These are phyloP conservation scores for Globisporangium cederbergense DNA, from an alignment of 352 stramenopile species.

Conservation along the genomic window DNA sequence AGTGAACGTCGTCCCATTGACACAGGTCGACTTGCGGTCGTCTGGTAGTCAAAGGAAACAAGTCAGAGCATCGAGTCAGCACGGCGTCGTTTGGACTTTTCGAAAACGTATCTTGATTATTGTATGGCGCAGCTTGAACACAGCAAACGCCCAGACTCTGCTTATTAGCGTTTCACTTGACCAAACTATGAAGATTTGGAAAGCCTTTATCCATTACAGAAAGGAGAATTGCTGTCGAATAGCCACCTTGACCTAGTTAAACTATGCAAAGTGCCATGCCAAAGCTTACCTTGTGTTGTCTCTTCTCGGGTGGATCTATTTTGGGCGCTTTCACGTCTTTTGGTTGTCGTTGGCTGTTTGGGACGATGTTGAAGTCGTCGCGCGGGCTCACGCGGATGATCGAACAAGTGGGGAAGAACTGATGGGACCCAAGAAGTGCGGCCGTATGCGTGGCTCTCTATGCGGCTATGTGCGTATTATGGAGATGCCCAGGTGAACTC, in stretches of 20 bases:
- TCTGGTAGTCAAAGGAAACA: not conserved
- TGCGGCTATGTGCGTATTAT: not conserved
- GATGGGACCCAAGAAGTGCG: conserved; percentile 50
- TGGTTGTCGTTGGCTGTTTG: not conserved
- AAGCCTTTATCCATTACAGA: not conserved
- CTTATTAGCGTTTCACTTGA: not conserved
- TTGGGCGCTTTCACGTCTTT: not conserved
- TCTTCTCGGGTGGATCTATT: not conserved
- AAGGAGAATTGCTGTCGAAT: not conserved
- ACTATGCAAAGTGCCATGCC: not conserved
- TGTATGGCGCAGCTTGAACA: not conserved
- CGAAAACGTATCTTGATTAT: not conserved
- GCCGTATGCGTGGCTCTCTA: not conserved
- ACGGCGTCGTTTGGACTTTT: not conserved
- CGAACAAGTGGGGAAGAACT: not conserved
- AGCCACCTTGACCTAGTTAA: not conserved
- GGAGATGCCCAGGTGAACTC: not conserved
- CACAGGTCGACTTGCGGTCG: not conserved
- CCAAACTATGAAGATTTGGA: not conserved
- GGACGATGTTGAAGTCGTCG: not conserved
- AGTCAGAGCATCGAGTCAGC: conserved; percentile 1
- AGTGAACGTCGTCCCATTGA: not conserved
- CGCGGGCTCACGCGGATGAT: not conserved
- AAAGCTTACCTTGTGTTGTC: not conserved
- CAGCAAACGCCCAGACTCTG: not conserved